phyloP scores from a whole-genome alignment of 495 filamentous ascomycete genomes.

The Penicillium riverlandense region DNA sequence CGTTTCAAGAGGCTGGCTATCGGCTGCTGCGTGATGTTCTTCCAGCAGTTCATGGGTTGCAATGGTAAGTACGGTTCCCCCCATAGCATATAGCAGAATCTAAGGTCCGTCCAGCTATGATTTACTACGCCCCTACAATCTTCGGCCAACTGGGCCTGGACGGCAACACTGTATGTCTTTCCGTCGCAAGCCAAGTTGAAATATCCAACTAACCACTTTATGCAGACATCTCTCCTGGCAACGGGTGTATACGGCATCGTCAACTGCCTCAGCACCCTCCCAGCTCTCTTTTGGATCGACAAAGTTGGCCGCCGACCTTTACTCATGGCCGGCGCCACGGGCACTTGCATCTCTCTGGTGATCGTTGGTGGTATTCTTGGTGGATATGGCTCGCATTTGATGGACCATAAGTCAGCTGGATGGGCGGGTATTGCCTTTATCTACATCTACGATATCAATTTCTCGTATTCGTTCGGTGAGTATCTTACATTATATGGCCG shows the following conservation, averaged over 20 bases:
- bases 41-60: conserved; percentile 70
- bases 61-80: conserved; percentile 15
- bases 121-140: conserved; percentile 70
- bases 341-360: conserved; percentile 59
- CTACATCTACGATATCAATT: conserved; percentile 76
- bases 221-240: conserved; percentile 55
- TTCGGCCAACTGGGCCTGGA: conserved; percentile 62
- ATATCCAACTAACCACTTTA: neutral
- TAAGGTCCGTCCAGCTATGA: conserved; percentile 51
- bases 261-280: conserved; percentile 67
- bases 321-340: conserved; percentile 38
- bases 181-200: neutral
- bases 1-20: conserved; percentile 68
- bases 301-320: conserved; percentile 59
- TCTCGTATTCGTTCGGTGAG: conserved; percentile 51
- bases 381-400: conserved; percentile 52
- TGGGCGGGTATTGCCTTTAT: conserved; percentile 78
- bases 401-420: conserved; percentile 52
- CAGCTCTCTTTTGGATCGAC: conserved; percentile 73
- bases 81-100: neutral
- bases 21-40: conserved; percentile 74
- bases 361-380: conserved; percentile 71
- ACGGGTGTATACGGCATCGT: conserved; percentile 77
- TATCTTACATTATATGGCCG: neutral
- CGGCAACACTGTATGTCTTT: conserved; percentile 34